Evolutionary conservation across 129 eudicot species (phyloP).

Genomic region (Erigeron canadensis): DNA sequence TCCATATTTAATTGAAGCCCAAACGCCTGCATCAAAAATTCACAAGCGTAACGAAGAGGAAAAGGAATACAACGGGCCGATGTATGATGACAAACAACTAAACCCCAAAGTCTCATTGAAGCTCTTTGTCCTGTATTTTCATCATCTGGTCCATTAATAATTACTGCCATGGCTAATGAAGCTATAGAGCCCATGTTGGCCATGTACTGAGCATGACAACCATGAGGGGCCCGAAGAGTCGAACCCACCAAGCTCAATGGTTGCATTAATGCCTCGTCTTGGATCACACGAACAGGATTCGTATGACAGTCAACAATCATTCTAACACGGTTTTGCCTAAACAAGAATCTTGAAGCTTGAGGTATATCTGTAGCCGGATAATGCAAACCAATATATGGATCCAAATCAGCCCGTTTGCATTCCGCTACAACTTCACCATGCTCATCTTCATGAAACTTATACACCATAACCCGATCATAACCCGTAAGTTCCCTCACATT

Average conservation of each 20-base stretch:
- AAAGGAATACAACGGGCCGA: slow-evolving; percentile 72
- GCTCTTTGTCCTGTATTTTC: slow-evolving; percentile 47
- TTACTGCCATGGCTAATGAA: slow-evolving; percentile 80
- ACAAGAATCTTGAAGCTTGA: slow-evolving; percentile 84
- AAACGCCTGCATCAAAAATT: slow-evolving; percentile 90
- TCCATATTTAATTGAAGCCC: slow-evolving; percentile 91
- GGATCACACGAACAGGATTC: slow-evolving; percentile 59
- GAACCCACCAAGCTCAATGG: slow-evolving; percentile 86
- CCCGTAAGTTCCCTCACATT: slow-evolving; percentile 81
- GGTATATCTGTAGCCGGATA: slow-evolving; percentile 98
- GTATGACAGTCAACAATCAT: slow-evolving; percentile 85
- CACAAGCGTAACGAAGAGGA: slow-evolving; percentile 91
- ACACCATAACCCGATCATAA: slow-evolving; percentile 91
- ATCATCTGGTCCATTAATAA: slow-evolving; percentile 59
- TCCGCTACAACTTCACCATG: slow-evolving; percentile 98
- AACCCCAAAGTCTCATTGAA: slow-evolving; percentile 77
- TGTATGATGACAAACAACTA: slow-evolving; percentile 93
- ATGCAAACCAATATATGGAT: slow-evolving; percentile 85
- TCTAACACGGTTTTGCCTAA: slow-evolving; percentile 71
- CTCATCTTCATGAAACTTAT: slow-evolving; percentile 94
- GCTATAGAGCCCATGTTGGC: slow-evolving; percentile 94
- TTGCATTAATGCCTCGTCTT: slow-evolving; percentile 65
- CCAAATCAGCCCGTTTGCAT: slow-evolving; percentile 65
- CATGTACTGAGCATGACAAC: slow-evolving; percentile 97
- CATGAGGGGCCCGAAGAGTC: slow-evolving; percentile 91